These are phyloP conservation scores for Leishmania amazonensis DNA, from an alignment of 208 protist species.

Conservation along the genomic window DNA sequence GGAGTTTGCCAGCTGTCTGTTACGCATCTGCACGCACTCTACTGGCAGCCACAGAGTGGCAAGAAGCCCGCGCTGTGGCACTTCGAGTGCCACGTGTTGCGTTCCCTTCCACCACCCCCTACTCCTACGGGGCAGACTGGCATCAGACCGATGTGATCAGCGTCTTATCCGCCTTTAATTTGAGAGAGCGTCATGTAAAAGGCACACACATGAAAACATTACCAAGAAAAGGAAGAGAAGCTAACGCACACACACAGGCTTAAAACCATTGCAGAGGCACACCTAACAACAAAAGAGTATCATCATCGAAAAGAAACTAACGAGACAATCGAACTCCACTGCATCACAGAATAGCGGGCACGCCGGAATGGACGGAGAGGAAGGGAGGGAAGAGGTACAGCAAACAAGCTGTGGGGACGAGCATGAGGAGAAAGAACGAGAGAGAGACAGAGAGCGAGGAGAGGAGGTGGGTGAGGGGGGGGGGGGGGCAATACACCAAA, in stretches of 20 bases:
- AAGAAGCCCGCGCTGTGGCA: not conserved
- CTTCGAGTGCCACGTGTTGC: not conserved
- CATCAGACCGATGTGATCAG: not conserved
- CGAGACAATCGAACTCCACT: not conserved
- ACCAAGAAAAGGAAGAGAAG: not conserved
- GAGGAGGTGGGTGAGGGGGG: not conserved
- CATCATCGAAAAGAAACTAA: not conserved
- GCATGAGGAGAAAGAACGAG: not conserved
- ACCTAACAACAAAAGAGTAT: constrained; percentile 4
- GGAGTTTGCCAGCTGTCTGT: not conserved
- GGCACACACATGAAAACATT: not conserved
- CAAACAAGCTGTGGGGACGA: not conserved
- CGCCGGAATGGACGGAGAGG: not conserved
- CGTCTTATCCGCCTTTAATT: not conserved
- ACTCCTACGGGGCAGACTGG: not conserved
- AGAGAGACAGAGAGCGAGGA: constrained; percentile 11
- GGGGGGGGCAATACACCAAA: not conserved
- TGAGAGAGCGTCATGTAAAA: constrained; percentile 1
- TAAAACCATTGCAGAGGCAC: constrained; percentile 1
- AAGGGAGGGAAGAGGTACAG: not conserved
- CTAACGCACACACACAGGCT: not conserved
- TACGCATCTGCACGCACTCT: not conserved
- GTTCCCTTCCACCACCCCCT: not conserved
- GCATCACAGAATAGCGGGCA: not conserved
- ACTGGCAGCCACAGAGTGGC: not conserved